Evolutionary conservation across 352 stramenopile species (phyloP).

Genomic region (Globisporangium spinosum): DNA sequence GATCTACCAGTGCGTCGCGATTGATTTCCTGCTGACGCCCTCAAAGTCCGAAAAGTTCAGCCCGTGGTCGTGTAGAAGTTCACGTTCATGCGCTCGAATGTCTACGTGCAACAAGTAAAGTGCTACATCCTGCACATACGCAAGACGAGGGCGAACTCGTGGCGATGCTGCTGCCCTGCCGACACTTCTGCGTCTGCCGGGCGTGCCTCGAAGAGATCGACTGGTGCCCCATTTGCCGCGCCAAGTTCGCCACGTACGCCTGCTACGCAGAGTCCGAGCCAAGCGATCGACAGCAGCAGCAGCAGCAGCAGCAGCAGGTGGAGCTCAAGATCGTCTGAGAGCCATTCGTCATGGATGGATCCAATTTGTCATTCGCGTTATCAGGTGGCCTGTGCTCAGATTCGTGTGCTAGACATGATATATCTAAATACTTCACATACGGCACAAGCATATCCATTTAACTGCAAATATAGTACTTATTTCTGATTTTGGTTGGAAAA

Average conservation of each 20-base stretch:
- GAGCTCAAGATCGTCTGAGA: slow-evolving; percentile 18
- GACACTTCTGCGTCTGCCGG: slow-evolving; percentile 62
- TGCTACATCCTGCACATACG: neutral
- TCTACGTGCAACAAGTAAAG: slow-evolving; percentile 40
- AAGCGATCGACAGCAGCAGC: neutral
- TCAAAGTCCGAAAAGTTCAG: slow-evolving; percentile 22
- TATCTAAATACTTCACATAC: neutral
- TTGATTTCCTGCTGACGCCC: slow-evolving; percentile 62
- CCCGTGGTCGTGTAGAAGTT: slow-evolving; percentile 47
- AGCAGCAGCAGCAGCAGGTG: neutral
- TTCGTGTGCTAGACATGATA: neutral
- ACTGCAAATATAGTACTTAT: neutral
- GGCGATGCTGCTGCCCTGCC: slow-evolving; percentile 55
- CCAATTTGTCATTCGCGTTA: neutral
- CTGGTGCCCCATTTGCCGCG: slow-evolving; percentile 63
- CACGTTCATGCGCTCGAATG: slow-evolving; percentile 34
- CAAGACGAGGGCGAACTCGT: slow-evolving; percentile 27
- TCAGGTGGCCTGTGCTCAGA: neutral
- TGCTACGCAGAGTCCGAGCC: slow-evolving; percentile 25
- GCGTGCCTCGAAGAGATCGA: slow-evolving; percentile 70
- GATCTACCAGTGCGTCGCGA: slow-evolving; percentile 42
- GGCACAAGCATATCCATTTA: neutral
- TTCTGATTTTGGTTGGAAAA: neutral
- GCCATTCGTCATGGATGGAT: neutral
- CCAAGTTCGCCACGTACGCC: slow-evolving; percentile 54